A percentile compares a stretch with the other conserved stretches of the same genome.
Evolutionary conservation across 805 yeast genomes (phyloP).

Genomic region (Metschnikowia hibisci): DNA sequence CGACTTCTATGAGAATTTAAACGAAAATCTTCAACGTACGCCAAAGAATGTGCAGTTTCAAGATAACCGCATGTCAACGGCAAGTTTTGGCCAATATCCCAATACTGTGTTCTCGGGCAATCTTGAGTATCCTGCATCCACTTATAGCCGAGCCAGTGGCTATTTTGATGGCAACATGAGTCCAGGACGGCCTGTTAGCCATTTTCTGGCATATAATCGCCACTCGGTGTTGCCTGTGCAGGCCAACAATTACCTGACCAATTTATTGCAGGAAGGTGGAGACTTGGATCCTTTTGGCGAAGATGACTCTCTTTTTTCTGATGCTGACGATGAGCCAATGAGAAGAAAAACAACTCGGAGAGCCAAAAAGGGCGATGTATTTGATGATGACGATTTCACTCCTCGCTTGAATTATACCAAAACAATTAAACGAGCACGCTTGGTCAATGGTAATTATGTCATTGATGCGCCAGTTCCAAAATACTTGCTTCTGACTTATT

Average conservation of each 20-base stretch:
- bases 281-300: constrained; percentile 43
- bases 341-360: constrained; percentile 24
- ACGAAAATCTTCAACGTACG: constrained; percentile 16
- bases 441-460: constrained; percentile 49
- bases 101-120: constrained; percentile 4
- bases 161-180: constrained; percentile 1
- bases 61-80: constrained; percentile 8
- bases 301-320: constrained; percentile 41
- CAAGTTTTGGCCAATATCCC: constrained; percentile 7
- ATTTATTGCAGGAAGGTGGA: constrained; percentile 37
- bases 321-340: constrained; percentile 32
- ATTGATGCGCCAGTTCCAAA: constrained; percentile 43
- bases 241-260: constrained; percentile 33
- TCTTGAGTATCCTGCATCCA: constrained; percentile 15
- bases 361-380: constrained; percentile 16
- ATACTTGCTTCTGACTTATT: constrained; percentile 34
- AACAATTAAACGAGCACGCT: constrained; percentile 44
- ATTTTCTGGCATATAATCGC: constrained; percentile 2
- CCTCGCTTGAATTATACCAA: constrained; percentile 40
- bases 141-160: constrained; percentile 13
- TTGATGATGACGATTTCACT: constrained; percentile 35
- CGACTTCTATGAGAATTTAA: constrained; percentile 18
- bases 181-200: constrained; percentile 1
- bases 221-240: constrained; percentile 11
- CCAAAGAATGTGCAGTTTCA: constrained; percentile 8